Conservation (phyloP, 176 grass and related monocot species). For the Otatea glauca region DNA sequence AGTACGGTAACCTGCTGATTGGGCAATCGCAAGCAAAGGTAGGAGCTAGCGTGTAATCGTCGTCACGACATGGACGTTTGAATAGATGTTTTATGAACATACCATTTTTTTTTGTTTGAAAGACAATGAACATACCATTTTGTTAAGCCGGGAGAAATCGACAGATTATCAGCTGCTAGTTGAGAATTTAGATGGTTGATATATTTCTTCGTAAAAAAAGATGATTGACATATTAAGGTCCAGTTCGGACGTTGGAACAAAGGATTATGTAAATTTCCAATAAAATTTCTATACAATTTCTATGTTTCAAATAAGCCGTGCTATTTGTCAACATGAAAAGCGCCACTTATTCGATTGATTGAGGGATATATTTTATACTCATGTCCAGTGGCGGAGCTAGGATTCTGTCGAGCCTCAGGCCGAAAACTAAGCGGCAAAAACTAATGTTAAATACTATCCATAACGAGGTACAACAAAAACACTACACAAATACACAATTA, state of each 20-base stretch:
- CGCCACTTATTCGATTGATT: background rate
- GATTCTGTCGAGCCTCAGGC: no score
- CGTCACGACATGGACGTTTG: background rate
- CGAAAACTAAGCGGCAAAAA: no score
- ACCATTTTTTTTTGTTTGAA: no score
- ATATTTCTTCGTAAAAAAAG: no score
- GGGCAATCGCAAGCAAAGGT: slow-evolving; percentile 28
- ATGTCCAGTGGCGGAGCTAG: no score
- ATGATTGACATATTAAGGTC: background rate
- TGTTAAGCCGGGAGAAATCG: background rate
- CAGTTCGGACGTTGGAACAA: no score
- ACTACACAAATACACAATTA: no score
- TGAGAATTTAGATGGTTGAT: no score
- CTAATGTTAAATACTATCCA: no score
- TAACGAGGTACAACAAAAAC: no score
- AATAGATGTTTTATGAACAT: background rate
- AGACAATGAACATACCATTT: background rate
- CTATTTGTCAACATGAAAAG: background rate
- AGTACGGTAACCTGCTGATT: slow-evolving; percentile 29
- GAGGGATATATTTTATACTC: background rate
- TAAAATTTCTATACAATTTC: background rate
- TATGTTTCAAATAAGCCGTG: background rate
- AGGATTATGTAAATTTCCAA: no score
- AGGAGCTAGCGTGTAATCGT: background rate
- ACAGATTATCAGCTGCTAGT: background rate